phyloP scores from a whole-genome alignment of 2,329 filamentous ascomycete species.

The Fusarium newnesense region DNA sequence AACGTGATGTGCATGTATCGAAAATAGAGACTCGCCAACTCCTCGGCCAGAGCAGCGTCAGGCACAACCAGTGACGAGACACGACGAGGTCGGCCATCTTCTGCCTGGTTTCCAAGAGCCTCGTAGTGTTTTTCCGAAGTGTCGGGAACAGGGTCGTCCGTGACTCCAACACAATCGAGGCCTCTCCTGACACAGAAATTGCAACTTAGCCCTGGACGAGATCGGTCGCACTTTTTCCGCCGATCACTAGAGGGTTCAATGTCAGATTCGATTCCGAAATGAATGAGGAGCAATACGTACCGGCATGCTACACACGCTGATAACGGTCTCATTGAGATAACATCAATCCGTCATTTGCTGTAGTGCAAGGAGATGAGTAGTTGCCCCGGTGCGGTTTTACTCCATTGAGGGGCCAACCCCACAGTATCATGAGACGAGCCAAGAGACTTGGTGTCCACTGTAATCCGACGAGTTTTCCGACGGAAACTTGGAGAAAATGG shows the following conservation, averaged over 20 bases:
- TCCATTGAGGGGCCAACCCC: not conserved
- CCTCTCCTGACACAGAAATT: not conserved
- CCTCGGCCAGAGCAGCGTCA: slow-evolving; percentile 2
- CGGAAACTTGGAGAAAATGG: not conserved
- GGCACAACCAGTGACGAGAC: not conserved
- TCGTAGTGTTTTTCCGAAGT: not conserved
- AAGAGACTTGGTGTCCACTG: not conserved
- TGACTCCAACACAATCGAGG: not conserved
- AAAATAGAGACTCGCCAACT: slow-evolving; percentile 3
- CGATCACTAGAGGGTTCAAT: not conserved
- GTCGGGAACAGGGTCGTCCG: not conserved
- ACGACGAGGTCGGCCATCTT: not conserved
- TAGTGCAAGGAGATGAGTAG: not conserved
- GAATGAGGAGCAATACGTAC: not conserved
- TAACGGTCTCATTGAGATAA: not conserved
- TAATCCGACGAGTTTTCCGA: slow-evolving; percentile 3
- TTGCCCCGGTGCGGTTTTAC: not conserved
- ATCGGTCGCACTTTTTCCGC: slow-evolving; percentile 9
- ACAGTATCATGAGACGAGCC: no score
- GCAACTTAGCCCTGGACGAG: not conserved
- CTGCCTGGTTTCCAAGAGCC: not conserved
- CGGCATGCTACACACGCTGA: slow-evolving; percentile 2
- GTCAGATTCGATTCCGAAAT: not conserved
- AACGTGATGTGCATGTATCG: slow-evolving; percentile 3
- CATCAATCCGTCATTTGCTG: not conserved